Percentiles rank a stretch among this genome's conserved stretches.
Evolutionary conservation across 2,329 filamentous ascomycete genomes (phyloP).

Genomic region (Colletotrichum sp.): DNA sequence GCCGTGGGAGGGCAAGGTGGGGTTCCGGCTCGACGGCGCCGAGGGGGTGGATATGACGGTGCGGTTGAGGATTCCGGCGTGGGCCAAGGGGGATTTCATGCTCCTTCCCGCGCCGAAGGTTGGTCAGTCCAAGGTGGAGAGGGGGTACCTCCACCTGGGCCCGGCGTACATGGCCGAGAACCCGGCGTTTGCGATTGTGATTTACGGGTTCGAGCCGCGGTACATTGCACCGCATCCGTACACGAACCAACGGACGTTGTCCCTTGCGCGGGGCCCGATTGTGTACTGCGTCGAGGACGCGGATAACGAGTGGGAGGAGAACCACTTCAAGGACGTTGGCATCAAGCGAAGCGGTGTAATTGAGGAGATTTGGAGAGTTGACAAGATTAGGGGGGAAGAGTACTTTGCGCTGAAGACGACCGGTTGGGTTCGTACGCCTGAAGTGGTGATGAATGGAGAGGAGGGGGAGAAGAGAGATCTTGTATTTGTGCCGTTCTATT

Average conservation of each 20-base stretch:
- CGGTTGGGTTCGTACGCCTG: conserved; percentile 23
- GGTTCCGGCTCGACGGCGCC: conserved; percentile 42
- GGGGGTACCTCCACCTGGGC: conserved; percentile 55
- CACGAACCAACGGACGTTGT: conserved; percentile 58
- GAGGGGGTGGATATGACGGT: conserved; percentile 40
- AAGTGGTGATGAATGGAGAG: conserved; percentile 21
- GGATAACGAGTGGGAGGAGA: conserved; percentile 59
- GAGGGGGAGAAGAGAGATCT: conserved; percentile 34
- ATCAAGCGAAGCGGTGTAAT: conserved; percentile 25
- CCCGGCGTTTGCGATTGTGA: conserved; percentile 46
- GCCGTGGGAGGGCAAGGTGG: conserved; percentile 60
- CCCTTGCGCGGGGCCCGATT: conserved; percentile 60
- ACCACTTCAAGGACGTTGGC: conserved; percentile 57
- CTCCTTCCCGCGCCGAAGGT: conserved; percentile 38
- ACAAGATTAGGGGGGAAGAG: conserved; percentile 27
- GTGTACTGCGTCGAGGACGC: conserved; percentile 66
- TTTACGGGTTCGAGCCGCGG: conserved; percentile 51
- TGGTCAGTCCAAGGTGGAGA: conserved; percentile 36
- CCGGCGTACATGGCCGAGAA: conserved; percentile 42
- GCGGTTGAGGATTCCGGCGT: conserved; percentile 58
- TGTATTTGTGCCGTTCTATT: conserved; percentile 59
- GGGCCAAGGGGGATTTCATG: conserved; percentile 42
- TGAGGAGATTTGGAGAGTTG: conserved; percentile 23
- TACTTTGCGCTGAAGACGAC: conserved; percentile 30
- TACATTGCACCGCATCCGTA: conserved; percentile 59